Conservation (phyloP, 192 early-diverging fungal species). For the Podila verticillata region DNA sequence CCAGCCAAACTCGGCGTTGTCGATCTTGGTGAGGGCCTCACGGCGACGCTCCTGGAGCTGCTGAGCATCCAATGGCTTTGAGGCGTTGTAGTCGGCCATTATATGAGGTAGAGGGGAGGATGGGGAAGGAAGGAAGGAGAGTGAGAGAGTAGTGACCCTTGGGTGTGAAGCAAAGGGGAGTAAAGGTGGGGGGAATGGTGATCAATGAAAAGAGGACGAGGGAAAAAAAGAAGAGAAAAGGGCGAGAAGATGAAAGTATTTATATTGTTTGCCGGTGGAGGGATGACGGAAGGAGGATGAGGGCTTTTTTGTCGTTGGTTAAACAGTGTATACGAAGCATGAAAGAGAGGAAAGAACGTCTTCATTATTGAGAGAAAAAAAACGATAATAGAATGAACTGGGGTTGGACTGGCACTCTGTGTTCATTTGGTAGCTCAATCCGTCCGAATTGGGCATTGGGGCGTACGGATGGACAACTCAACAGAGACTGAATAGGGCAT, state of each 20-base stretch:
- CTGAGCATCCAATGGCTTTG: background rate
- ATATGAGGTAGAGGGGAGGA: background rate
- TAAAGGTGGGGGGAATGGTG: background rate
- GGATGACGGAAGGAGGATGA: background rate
- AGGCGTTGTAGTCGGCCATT: slow-evolving; percentile 13
- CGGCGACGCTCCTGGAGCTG: slow-evolving; percentile 37
- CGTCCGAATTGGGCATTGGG: no score
- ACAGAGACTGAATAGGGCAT: no score
- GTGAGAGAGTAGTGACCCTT: background rate
- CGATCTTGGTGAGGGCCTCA: slow-evolving; percentile 59
- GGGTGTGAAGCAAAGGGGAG: background rate
- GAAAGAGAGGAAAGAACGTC: no score
- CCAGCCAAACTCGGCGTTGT: slow-evolving; percentile 83
- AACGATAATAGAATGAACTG: no score
- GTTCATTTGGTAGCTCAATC: no score
- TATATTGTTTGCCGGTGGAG: background rate
- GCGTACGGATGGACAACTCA: no score
- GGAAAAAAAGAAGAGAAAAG: background rate
- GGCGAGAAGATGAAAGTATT: no score
- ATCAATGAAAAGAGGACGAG: background rate
- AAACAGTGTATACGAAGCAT: no score
- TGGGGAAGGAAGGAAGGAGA: background rate
- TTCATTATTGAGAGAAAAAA: no score
- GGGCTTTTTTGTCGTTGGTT: no score
- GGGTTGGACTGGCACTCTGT: no score